These are phyloP conservation scores for Prinsepia uniflora DNA, from an alignment of 306 rosid genomes.

Conservation along the genomic window DNA sequence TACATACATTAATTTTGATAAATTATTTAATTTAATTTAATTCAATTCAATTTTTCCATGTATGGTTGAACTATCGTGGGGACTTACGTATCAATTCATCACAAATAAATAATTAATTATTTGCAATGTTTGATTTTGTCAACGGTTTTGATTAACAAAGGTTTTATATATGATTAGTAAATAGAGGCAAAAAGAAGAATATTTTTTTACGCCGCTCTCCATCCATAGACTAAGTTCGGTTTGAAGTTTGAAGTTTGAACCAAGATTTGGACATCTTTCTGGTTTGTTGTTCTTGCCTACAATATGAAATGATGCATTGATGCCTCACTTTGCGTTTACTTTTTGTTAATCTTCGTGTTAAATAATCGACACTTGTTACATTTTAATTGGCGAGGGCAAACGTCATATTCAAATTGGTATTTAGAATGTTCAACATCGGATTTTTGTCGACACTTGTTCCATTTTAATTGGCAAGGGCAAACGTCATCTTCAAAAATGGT, in stretches of 20 bases:
- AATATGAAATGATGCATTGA: neutral
- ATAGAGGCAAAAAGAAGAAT: neutral
- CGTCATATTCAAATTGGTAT: neutral
- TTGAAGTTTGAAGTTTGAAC: neutral
- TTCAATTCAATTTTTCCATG: neutral
- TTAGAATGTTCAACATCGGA: too few relatives aligned
- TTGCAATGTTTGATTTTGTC: neutral
- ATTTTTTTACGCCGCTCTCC: neutral
- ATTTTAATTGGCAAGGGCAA: neutral
- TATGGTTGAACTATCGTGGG: neutral
- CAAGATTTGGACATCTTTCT: neutral
- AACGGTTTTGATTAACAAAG: neutral
- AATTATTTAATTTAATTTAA: too few relatives aligned
- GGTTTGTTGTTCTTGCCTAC: neutral
- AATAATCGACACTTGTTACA: neutral
- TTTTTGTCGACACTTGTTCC: neutral
- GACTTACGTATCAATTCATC: neutral
- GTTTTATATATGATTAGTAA: neutral
- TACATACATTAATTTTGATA: too few relatives aligned
- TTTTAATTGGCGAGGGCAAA: neutral
- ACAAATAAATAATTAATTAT: neutral
- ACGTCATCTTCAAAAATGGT: neutral
- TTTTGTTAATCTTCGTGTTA: neutral
- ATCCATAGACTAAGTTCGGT: neutral
- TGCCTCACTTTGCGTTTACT: slow-evolving; percentile 12